Conservation (phyloP, 2,329 filamentous ascomycete genomes). For the Aspergillus ustus region DNA sequence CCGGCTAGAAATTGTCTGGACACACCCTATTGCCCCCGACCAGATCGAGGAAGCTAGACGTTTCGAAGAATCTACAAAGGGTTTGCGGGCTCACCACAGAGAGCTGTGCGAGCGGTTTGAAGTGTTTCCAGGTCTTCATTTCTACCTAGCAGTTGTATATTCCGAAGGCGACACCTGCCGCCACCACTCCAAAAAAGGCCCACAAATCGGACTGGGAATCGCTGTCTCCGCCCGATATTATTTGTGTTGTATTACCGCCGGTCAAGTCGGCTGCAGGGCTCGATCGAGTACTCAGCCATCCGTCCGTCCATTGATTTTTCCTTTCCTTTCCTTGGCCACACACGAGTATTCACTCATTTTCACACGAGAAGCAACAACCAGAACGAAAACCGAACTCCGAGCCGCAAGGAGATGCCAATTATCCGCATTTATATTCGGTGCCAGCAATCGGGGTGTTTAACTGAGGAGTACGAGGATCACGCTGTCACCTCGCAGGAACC, state of each 20-base stretch:
- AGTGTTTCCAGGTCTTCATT: neutral
- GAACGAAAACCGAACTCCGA: conserved; percentile 16
- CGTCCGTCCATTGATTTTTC: neutral
- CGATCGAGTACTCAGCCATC: neutral
- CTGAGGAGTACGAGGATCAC: conserved; percentile 86
- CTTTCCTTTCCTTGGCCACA: neutral
- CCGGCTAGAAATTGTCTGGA: too few species aligned
- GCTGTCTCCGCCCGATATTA: neutral
- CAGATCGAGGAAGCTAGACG: too few species aligned
- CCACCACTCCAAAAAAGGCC: neutral
- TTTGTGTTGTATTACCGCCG: neutral
- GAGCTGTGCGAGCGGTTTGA: neutral
- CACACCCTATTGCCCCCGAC: too few species aligned
- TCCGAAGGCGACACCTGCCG: neutral
- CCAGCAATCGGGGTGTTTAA: conserved; percentile 49
- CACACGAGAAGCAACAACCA: conserved; percentile 13
- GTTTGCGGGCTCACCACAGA: too few species aligned
- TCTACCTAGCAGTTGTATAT: neutral
- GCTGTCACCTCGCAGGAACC: conserved; percentile 84
- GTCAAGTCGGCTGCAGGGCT: neutral
- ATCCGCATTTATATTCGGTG: conserved; percentile 3
- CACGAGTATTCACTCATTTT: conserved; percentile 4
- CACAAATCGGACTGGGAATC: neutral
- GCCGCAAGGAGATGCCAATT: conserved; percentile 10
- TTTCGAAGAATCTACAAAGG: too few species aligned